phyloP scores from a whole-genome alignment of 2,329 filamentous ascomycete genomes.

The Eurotiales sp. region DNA sequence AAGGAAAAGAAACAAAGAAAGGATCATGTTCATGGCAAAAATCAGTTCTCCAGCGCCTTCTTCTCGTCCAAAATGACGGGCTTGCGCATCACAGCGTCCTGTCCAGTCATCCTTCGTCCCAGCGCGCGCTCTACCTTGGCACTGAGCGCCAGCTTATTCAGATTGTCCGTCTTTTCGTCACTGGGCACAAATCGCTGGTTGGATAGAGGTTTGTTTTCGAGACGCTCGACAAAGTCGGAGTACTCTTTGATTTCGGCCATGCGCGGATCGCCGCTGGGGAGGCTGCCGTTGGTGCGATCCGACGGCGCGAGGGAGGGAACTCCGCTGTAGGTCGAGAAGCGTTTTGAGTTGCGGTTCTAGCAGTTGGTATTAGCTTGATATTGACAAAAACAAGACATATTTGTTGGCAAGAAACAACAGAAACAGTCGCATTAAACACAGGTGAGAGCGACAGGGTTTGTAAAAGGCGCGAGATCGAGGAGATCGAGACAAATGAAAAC shows the following conservation, averaged over 20 bases:
- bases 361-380: not conserved
- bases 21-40: not conserved
- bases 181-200: conserved; percentile 77
- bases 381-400: not conserved
- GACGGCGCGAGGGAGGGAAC: conserved; percentile 45
- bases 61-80: conserved; percentile 43
- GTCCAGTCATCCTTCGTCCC: conserved; percentile 76
- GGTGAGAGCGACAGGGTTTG: no score
- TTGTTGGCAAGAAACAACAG: conserved; percentile 4
- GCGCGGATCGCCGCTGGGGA: conserved; percentile 47
- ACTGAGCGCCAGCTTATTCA: conserved; percentile 82
- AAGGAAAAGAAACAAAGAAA: conserved; percentile 16
- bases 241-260: conserved; percentile 69
- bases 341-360: conserved; percentile 49
- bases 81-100: conserved; percentile 77
- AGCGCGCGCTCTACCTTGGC: conserved; percentile 89
- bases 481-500: conserved; percentile 7
- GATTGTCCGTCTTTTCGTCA: conserved; percentile 73
- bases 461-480: not conserved
- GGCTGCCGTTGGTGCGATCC: conserved; percentile 40
- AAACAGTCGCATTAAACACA: not conserved
- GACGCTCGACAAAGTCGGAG: conserved; percentile 74
- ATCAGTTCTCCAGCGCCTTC: conserved; percentile 17
- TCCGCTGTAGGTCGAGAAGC: conserved; percentile 52
- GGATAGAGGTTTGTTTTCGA: conserved; percentile 82